A percentile compares a stretch with the other conserved stretches of the same genome.
These are phyloP conservation scores for Graphium sp. DNA, from an alignment of 2,329 filamentous ascomycete species.

Conservation along the genomic window DNA sequence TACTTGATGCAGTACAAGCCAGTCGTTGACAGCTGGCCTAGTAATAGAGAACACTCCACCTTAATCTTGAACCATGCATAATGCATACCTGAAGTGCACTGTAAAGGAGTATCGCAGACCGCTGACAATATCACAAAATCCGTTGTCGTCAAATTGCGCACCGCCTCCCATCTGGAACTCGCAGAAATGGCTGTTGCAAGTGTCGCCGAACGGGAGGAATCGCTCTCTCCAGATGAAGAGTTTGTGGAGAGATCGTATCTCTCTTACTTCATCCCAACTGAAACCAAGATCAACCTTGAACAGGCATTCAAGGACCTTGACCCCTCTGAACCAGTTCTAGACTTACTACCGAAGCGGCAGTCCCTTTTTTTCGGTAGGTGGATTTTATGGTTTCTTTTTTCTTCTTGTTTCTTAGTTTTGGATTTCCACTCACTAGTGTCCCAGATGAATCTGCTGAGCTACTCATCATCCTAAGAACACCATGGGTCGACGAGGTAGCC, in stretches of 20 bases:
- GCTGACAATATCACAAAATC: too few species aligned
- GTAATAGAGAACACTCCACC: too few species aligned
- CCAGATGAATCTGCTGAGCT: constrained; percentile 59
- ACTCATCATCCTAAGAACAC: constrained; percentile 50
- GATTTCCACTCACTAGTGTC: neutral
- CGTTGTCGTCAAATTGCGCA: too few species aligned
- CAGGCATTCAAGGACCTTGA: constrained; percentile 26
- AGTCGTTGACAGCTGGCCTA: too few species aligned
- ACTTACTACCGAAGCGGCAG: constrained; percentile 43
- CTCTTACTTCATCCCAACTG: constrained; percentile 41
- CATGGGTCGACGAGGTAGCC: constrained; percentile 35
- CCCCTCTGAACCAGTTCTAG: constrained; percentile 28
- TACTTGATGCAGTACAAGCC: too few species aligned
- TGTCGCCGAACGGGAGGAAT: too few species aligned
- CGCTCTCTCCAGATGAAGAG: too few species aligned
- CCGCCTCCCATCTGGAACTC: too few species aligned
- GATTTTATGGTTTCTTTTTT: neutral
- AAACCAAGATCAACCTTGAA: constrained; percentile 36
- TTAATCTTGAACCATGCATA: too few species aligned
- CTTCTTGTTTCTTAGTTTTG: neutral
- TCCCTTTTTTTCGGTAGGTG: constrained; percentile 56
- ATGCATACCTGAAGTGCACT: too few species aligned
- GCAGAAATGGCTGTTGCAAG: too few species aligned
- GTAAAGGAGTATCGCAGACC: too few species aligned
- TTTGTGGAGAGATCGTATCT: constrained; percentile 43